Base-by-base conservation (phyloP, 2,329 filamentous ascomycete genomes). In the Epichloe baconii region DNA sequence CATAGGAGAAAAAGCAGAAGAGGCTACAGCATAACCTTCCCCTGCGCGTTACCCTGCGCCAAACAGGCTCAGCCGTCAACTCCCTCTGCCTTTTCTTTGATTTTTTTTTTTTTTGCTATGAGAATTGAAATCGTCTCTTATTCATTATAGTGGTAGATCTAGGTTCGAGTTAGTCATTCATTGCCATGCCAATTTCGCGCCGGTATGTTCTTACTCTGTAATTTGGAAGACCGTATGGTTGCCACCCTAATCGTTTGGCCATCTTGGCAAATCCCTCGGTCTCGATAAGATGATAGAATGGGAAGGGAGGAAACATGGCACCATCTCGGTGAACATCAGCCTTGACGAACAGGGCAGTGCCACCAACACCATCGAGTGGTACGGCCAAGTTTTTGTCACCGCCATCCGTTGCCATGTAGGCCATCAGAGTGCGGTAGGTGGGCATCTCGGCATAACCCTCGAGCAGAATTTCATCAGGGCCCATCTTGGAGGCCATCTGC, bases 251-350 rank as follows among this genome's bases (percentile, higher is more conserved):
- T 57, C 93, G 76, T 66, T 80, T 85, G 12, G 90, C 90, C 93
- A 98, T 98, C 71, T 91, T 95, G 17, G 93, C 90, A 63, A 98
- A 98, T 0, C 93, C 93, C 64, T 98, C 93, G 0, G 93, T 97
- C 74, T 98, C 93, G 54, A 98, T 94, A 54, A 98, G 75, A 68
- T 98, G 86, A 65, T 96, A 97, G 64, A 98, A 98, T 3, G 91
- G 71, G 65, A 98, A 98, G 0, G 93, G 80, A 17, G 93, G 93
- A 71, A 98, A 98, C 91, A 97, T 98, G 65, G 93, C 91, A 19
- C 93, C 93, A 63, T 98, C 93, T 26, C 93, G 82, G 66, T 98
- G 93, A 23, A 98, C 93, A 53, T 97, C 90, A 2, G 90, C 93
- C 72, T 95, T 96, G 54, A 98, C 93, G 62, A 98, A 72, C 56